Conservation (phyloP, 805 yeast species). For the Danielozyma ontarioensis region DNA sequence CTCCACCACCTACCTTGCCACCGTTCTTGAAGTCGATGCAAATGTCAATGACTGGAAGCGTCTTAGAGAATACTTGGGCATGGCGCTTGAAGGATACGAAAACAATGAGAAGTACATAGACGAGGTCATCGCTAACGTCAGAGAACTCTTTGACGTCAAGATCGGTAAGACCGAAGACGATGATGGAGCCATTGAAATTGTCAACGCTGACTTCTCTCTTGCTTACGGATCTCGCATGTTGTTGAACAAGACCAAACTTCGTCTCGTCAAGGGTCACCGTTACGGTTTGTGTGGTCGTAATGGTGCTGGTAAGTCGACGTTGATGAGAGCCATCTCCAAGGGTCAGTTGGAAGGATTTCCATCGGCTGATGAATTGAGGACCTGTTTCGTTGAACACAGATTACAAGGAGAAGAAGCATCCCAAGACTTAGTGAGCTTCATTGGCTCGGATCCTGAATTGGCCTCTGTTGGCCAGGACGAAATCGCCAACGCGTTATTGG, state of each 20-base stretch:
- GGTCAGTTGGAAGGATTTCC: slow-evolving; percentile 99
- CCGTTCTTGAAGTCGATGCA: slow-evolving; percentile 34
- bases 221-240: slow-evolving; percentile 98
- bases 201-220: slow-evolving; percentile 88
- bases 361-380: slow-evolving; percentile 73
- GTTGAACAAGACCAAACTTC: slow-evolving; percentile 82
- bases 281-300: slow-evolving; percentile 97
- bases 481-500: slow-evolving; percentile 68
- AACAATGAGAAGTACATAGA: slow-evolving; percentile 35
- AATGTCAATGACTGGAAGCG: slow-evolving; percentile 44
- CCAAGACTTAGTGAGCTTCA: slow-evolving; percentile 80
- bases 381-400: slow-evolving; percentile 96
- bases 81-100: slow-evolving; percentile 26
- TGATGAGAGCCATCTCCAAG: slow-evolving; percentile 94
- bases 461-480: slow-evolving; percentile 57
- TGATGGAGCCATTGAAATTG: slow-evolving; percentile 85
- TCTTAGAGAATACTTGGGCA: slow-evolving; percentile 47
- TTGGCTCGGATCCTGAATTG: slow-evolving; percentile 85
- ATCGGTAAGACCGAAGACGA: slow-evolving; percentile 49
- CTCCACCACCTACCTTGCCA: slow-evolving; percentile 43
- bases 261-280: slow-evolving; percentile 90
- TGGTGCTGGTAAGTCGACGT: slow-evolving; percentile 98
- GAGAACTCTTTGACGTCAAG: slow-evolving; percentile 44
- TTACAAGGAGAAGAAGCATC: slow-evolving; percentile 93
- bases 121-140: slow-evolving; percentile 41